A percentile compares a stretch with the other conserved stretches of the same genome.
These are phyloP conservation scores for Pythium phragmiticola DNA, from an alignment of 352 stramenopile species.

Conservation along the genomic window DNA sequence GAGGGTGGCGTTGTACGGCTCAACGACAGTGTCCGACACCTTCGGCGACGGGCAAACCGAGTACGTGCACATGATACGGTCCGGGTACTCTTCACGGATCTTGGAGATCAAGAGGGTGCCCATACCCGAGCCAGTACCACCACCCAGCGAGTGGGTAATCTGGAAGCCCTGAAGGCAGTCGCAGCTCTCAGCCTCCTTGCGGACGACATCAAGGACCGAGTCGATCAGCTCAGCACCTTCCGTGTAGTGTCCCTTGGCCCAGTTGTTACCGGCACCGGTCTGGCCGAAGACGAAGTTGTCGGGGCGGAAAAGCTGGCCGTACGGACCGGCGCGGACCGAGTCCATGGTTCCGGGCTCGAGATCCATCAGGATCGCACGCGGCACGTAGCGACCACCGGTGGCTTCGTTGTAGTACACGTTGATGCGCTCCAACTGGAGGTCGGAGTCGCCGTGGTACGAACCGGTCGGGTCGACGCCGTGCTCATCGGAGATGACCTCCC, in stretches of 20 bases:
- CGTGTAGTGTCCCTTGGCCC: slow-evolving; percentile 99
- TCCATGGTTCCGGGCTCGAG: slow-evolving; percentile 99
- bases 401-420: slow-evolving; percentile 99
- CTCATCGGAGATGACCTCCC: slow-evolving; percentile 97
- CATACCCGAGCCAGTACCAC: slow-evolving; percentile 98
- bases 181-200: slow-evolving; percentile 98
- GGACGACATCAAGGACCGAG: slow-evolving; percentile 97
- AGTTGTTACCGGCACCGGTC: slow-evolving; percentile 98
- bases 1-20: slow-evolving; percentile 99
- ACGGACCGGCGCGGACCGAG: slow-evolving; percentile 94
- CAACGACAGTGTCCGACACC: slow-evolving; percentile 98
- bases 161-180: slow-evolving; percentile 99
- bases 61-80: slow-evolving; percentile 99
- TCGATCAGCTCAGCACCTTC: slow-evolving; percentile 98
- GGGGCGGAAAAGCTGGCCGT: slow-evolving; percentile 97
- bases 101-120: slow-evolving; percentile 98
- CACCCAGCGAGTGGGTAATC: slow-evolving; percentile 99
- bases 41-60: slow-evolving; percentile 97
- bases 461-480: slow-evolving; percentile 93
- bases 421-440: slow-evolving; percentile 97
- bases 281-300: slow-evolving; percentile 99
- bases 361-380: slow-evolving; percentile 98
- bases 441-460: slow-evolving; percentile 95
- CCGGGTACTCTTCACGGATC: slow-evolving; percentile 98
- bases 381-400: slow-evolving; percentile 96